Conservation (phyloP, 1,284 basidiomycete species). For the Rhodotorula mucilaginosa region DNA sequence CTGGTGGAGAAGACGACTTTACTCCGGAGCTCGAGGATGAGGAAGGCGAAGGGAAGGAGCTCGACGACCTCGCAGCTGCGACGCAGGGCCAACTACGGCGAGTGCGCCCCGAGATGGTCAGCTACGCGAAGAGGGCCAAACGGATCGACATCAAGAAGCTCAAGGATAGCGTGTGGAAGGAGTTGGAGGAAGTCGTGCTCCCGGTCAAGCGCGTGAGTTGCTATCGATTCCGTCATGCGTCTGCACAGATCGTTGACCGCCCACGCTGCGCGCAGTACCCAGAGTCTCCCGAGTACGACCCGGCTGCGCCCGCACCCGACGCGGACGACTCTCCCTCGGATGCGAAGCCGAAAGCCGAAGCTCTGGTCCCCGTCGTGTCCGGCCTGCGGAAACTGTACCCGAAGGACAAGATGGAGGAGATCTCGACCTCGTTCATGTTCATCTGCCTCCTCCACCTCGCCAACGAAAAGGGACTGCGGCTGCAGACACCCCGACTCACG, state of each 20-base stretch:
- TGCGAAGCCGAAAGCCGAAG: conserved; percentile 49
- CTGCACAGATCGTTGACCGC: background rate
- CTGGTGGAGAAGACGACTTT: conserved; percentile 73
- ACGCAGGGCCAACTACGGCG: conserved; percentile 76
- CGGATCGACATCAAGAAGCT: conserved; percentile 93
- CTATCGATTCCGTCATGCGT: background rate
- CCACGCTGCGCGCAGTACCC: conserved; percentile 22
- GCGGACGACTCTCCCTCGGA: background rate
- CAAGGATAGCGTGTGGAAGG: conserved; percentile 98
- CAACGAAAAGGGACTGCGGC: conserved; percentile 44
- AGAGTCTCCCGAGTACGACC: conserved; percentile 16
- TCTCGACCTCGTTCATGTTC: conserved; percentile 99
- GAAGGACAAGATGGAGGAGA: conserved; percentile 90
- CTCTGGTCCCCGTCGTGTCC: conserved; percentile 79
- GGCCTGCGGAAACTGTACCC: conserved; percentile 80
- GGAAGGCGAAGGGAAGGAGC: conserved; percentile 63
- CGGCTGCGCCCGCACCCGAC: conserved; percentile 55
- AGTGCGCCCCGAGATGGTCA: conserved; percentile 82
- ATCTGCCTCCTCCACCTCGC: conserved; percentile 60
- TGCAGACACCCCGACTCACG: conserved; percentile 30
- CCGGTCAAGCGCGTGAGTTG: conserved; percentile 46
- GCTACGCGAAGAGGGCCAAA: conserved; percentile 94
- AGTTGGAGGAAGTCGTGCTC: conserved; percentile 69
- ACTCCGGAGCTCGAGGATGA: conserved; percentile 77
- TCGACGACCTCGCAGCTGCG: conserved; percentile 79